Evolutionary conservation across 345 rosid genomes (phyloP).

Genomic region (Camelina laxa): DNA sequence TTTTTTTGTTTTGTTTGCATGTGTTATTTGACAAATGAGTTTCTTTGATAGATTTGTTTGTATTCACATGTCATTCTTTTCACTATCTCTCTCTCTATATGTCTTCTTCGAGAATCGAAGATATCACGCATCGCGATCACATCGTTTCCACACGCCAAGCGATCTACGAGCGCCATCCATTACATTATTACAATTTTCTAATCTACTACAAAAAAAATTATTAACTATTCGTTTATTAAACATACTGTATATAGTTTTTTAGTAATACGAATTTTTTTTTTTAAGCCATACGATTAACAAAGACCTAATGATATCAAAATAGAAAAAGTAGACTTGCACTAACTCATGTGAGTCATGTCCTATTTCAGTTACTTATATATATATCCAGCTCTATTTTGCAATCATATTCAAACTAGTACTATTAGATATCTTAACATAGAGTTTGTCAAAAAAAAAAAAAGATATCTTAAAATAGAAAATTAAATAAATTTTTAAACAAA

Average conservation of each 20-base stretch:
- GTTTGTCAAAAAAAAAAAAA: too few species aligned
- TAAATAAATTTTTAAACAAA: not conserved
- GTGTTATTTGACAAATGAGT: constrained; percentile 9
- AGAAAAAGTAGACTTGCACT: not conserved
- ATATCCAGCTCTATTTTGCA: constrained; percentile 18
- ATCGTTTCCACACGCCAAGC: not conserved
- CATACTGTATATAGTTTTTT: too few species aligned
- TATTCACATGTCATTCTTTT: not conserved
- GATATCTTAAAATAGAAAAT: not conserved
- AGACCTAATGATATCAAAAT: not conserved
- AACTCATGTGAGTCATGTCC: not conserved
- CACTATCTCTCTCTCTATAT: not conserved
- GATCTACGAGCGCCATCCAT: not conserved
- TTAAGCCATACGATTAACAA: too few species aligned
- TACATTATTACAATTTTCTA: too few species aligned
- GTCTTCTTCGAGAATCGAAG: not conserved
- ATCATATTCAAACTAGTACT: not conserved
- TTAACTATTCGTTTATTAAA: too few species aligned
- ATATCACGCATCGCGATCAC: not conserved
- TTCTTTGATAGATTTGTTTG: constrained; percentile 2
- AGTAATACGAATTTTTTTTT: too few species aligned
- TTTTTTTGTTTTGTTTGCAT: not conserved
- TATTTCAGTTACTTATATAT: constrained; percentile 3
- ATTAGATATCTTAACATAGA: not conserved
- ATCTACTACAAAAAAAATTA: not conserved